Evolutionary conservation across 108 stramenopile genomes (phyloP), one percentile per base, ranked within the genome.

Genomic region (Aurantiochytrium sp.): DNA sequence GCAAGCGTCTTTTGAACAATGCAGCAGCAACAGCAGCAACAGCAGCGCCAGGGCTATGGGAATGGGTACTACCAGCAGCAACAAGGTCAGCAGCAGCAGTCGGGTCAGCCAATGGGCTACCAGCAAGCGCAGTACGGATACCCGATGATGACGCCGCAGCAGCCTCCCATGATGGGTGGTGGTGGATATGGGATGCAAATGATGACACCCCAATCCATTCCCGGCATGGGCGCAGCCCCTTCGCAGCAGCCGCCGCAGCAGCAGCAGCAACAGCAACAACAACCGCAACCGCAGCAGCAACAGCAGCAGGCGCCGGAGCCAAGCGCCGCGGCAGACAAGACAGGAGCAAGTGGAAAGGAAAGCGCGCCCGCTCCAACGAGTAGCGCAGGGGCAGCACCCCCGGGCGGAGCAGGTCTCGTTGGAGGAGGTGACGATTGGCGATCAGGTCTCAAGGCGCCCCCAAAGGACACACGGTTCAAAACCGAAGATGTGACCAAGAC

Each of bases 401-500:
- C 64, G 25, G 25, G 64, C 64, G 42, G 35, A 8, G 25, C 64
- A 51, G n/a, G 35, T 35, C 35, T 45, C 51, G 53, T 43, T 0
- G 88, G 35, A 88, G 89, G 25, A 1, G 45, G 18, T 14, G 88
- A 47, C 16, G 76, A 89, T 76, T 89, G 89, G 89, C 60, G 44
- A 28, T 73, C 72, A 4, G 96, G 96, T 72, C 96, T 97, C 87
- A 72, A 94, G 29, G 93, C 93, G 90, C 97, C 96, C 57, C 87
- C 72, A 59, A 95, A 96, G 91, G 97, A 97, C 92, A 95, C 92
- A 57, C 92, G 97, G 60, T 96, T 96, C 95, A 96, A 96, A 91
- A 97, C 97, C 21, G 96, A 97, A 91, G 98, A 98, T 93, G 97
- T 98, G 73, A 98, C 97, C 44, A 95, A 96, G 87, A 98, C 98